A percentile compares a stretch with the other conserved stretches of the same genome.
phyloP scores from a whole-genome alignment of 331 rosid species.

The Pyrus hybrid region DNA sequence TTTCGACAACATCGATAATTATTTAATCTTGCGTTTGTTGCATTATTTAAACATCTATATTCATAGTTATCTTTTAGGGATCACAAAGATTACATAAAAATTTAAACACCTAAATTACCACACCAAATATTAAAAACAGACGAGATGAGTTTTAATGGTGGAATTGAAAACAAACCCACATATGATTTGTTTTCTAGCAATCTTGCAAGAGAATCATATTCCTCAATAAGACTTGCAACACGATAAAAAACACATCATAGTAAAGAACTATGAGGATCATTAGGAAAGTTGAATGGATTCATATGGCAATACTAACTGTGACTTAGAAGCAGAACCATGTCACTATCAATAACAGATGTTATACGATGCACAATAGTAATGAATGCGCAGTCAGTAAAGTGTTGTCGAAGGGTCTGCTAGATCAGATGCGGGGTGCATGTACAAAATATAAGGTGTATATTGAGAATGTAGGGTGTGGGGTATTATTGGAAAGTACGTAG shows the following conservation, averaged over 20 bases:
- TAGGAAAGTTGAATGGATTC: background rate
- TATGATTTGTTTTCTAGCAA: conserved; percentile 58
- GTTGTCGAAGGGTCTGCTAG: conserved; percentile 53
- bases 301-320: conserved; percentile 32
- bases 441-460: too few relatives aligned
- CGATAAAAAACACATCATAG: background rate
- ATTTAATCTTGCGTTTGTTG: too few relatives aligned
- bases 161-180: too few relatives aligned
- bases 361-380: conserved; percentile 64
- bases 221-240: conserved; percentile 66
- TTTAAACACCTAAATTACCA: too few relatives aligned
- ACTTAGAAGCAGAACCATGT: conserved; percentile 73
- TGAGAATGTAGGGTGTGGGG: too few relatives aligned
- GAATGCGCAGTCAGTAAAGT: conserved; percentile 51
- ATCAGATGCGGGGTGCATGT: conserved; percentile 24
- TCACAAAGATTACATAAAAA: too few relatives aligned
- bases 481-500: too few relatives aligned
- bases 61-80: too few relatives aligned
- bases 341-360: conserved; percentile 60
- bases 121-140: too few relatives aligned
- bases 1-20: too few relatives aligned
- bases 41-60: too few relatives aligned
- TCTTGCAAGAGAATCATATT: conserved; percentile 53
- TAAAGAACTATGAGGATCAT: background rate
- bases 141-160: too few relatives aligned